Base-by-base conservation (phyloP, 257 asterid genomes). In the Petunia secreta region DNA sequence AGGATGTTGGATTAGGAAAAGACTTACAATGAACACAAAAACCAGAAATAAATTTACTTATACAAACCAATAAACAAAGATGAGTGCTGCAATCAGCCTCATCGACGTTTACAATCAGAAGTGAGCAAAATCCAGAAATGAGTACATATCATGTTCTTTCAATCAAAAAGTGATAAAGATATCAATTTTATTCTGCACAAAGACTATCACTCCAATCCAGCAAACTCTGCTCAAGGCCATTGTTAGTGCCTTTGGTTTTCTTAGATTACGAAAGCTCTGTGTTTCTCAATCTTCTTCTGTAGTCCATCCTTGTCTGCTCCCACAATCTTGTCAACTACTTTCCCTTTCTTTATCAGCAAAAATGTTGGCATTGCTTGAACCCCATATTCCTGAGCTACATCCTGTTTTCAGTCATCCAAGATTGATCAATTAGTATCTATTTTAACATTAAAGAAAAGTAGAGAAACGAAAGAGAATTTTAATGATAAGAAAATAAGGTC, bases 301-400 rank as follows among this genome's bases (percentile, higher is more conserved):
- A 91, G 86, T 5, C 89, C 93, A 25, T 89, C 94, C 79, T 73
- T 92, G 59, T 87, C 85, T 50, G 92, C 92, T 53, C 88, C 89
- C 4, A 88, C 87, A 59, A 84, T 80, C 79, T 89, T 94, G 76
- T 90, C 98, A 43, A 92, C 85, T 53, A 77, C 84, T 69, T 92
- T 86, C 43, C 97, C 97, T 83, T 77, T 80, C 89, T 86, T 92
- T 13, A 92, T 78, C 84, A 94, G 43, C 60, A 92, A 36, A 84
- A 91, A 90, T 7, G 97, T 90, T 53, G 97, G 95, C 97, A 91
- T 85, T 65, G 87, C 87, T 39, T 87, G 85, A 37, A 91, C 97
- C 48, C 80, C 92, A 59, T 82, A 94, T 77, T 88, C 91, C 48
- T 86, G 79, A 57, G 95, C 94, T 57, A 92, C 92, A n/a, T 81